Base-by-base conservation (phyloP, 2,329 filamentous ascomycete genomes). In the Colletotrichum magnum region DNA sequence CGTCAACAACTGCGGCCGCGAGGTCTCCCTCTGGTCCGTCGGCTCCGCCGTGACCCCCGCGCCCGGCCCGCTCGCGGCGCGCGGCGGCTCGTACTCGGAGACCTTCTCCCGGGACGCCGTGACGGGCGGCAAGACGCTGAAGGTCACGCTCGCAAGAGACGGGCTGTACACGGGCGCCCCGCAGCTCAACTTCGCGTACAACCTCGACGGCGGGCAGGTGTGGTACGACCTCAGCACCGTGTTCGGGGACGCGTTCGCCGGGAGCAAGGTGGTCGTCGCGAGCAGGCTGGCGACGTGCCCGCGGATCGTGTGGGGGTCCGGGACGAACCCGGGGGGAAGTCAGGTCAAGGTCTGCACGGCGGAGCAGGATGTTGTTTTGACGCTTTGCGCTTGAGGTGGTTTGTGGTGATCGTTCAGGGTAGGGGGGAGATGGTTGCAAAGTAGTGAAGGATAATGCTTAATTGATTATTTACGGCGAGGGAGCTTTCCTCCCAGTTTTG, bases 151-250 rank as follows among this genome's bases (percentile, higher is more conserved):
- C 24, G 65, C 73, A 1, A 58, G 74, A 28, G 75, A 82, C 70
- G 81, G 81, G 47, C 76, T 83, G 50, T 82, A 75, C 76, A 79
- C 76, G 3, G 80, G 79, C 69, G 76, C 77, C n/a, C 75, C 82
- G 26, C 79, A 83, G 77, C 79, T 78, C 72, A 76, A 78, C 70
- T 82, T 79, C 54, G 81, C 81, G 43, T 82, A 81, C 73, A 82
- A 72, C 74, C 77, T 83, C 39, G 77, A 80, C 58, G 73, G 72
- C 61, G 68, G 48, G 59, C 69, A 68, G 6, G 66, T 83, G 59
- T 83, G 78, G 78, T 83, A 82, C 66, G 82, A 83, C 68, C 73
- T 83, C 26, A 79, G 75, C 73, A 76, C 77, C 68, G 78, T 82
- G 16, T 83, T 83, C 56, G 82, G 82, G n/a, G 76, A 82, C 62